A percentile compares a stretch with the other conserved stretches of the same genome.
Evolutionary conservation across 176 grass and related monocot species (phyloP).

Genomic region (Carex parvula): DNA sequence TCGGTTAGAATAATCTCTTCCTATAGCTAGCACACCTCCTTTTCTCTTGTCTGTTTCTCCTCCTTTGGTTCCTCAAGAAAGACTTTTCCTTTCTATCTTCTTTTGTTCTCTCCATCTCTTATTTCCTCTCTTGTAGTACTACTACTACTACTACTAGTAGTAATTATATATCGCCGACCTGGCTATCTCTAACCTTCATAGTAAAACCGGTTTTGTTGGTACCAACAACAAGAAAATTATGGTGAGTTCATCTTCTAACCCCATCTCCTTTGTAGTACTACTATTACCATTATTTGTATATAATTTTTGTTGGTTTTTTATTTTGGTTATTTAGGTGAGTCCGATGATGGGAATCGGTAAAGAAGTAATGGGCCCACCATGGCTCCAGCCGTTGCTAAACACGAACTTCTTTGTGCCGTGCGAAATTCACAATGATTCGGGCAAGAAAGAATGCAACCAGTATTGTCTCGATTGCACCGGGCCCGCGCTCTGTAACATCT

Average conservation of each 20-base stretch:
- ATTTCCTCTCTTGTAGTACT: background rate
- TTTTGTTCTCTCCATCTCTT: background rate
- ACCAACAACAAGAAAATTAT: conserved; percentile 40
- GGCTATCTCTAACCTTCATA: conserved; percentile 28
- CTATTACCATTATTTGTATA: background rate
- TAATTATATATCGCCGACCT: background rate
- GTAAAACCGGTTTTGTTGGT: conserved; percentile 25
- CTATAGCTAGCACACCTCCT: background rate
- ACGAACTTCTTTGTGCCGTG: conserved; percentile 42
- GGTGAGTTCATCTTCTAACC: conserved; percentile 5
- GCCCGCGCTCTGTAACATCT: conserved; percentile 32
- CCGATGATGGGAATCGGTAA: conserved; percentile 26
- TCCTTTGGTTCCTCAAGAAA: background rate
- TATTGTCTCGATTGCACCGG: conserved; percentile 52
- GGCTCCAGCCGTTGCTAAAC: conserved; percentile 40
- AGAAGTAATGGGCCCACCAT: conserved; percentile 29
- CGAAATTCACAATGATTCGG: conserved; percentile 36
- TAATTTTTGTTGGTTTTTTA: background rate
- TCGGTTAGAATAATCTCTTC: background rate
- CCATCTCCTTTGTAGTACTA: too few relatives aligned
- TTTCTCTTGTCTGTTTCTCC: conserved; percentile 8
- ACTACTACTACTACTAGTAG: background rate
- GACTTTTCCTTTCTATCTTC: background rate
- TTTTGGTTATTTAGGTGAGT: conserved; percentile 31
- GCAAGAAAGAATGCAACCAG: conserved; percentile 57